A percentile compares a stretch with the other conserved stretches of the same genome.
phyloP scores from a whole-genome alignment of 441 rosid species.

The Aleurites moluccanus region DNA sequence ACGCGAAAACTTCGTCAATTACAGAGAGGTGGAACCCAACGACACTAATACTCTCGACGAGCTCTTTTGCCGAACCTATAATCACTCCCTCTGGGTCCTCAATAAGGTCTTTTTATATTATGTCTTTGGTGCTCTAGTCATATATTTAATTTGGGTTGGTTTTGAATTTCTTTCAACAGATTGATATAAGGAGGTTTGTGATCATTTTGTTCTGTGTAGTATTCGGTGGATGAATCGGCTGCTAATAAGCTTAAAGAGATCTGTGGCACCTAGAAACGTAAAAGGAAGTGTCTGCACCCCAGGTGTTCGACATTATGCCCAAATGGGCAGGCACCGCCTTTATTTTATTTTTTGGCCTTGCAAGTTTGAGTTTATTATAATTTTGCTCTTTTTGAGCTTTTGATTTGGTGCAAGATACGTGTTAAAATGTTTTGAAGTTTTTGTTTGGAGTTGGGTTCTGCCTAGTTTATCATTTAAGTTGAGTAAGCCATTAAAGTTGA shows the following conservation, averaged over 20 bases:
- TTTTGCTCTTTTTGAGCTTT: background rate
- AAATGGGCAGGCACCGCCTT: background rate
- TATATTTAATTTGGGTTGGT: background rate
- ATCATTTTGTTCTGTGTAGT: slow-evolving; percentile 38
- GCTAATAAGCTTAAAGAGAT: slow-evolving; percentile 56
- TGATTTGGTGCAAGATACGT: background rate
- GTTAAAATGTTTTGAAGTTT: background rate
- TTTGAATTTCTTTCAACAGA: background rate
- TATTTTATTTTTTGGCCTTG: background rate
- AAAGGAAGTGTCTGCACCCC: slow-evolving; percentile 10
- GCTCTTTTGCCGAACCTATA: slow-evolving; percentile 74
- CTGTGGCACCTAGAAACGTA: slow-evolving; percentile 34
- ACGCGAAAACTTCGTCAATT: slow-evolving; percentile 85
- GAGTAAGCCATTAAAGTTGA: background rate
- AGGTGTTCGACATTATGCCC: slow-evolving; percentile 49
- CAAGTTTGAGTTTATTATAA: background rate
- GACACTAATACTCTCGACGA: slow-evolving; percentile 62
- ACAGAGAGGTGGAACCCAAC: slow-evolving; percentile 60
- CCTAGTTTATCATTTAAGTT: background rate
- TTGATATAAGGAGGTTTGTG: background rate
- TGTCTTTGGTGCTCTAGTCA: background rate
- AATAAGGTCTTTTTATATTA: slow-evolving; percentile 49
- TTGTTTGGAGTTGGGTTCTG: background rate
- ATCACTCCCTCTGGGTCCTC: slow-evolving; percentile 91
- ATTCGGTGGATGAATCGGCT: slow-evolving; percentile 72